Percentiles rank a stretch among this genome's conserved stretches.
Conservation (phyloP, 805 yeast species). For the Cyberlindnera lachancei region DNA sequence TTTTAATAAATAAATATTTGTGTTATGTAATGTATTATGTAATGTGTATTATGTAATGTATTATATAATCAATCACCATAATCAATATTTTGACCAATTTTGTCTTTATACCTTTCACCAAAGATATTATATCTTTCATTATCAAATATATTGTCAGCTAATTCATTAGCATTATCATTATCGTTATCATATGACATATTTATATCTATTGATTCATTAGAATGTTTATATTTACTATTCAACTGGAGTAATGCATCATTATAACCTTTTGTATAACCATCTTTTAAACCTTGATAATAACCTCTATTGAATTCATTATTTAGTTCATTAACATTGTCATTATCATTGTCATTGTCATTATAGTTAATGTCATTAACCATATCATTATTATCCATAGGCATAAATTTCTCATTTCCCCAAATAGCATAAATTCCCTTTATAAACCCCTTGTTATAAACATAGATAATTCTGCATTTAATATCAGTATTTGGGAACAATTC, state of each 20-base stretch:
- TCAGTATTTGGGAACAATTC: slow-evolving; percentile 37
- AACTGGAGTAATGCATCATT: not conserved
- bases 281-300: slow-evolving; percentile 2
- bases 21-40: slow-evolving; percentile 1
- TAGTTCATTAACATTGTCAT: too few relatives aligned
- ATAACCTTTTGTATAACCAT: slow-evolving; percentile 4
- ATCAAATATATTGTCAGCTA: too few relatives aligned
- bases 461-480: slow-evolving; percentile 39
- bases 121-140: too few relatives aligned
- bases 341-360: too few relatives aligned
- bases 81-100: not conserved
- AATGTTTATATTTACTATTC: too few relatives aligned
- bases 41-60: too few relatives aligned
- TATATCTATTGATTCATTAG: too few relatives aligned
- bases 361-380: too few relatives aligned
- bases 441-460: slow-evolving; percentile 33
- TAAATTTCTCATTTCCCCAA: slow-evolving; percentile 50
- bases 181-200: too few relatives aligned
- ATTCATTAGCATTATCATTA: too few relatives aligned
- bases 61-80: not conserved
- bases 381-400: slow-evolving; percentile 14
- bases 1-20: not conserved
- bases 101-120: slow-evolving; percentile 1
- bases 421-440: slow-evolving; percentile 50
- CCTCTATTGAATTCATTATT: not conserved